Evolutionary conservation across 768 basidiomycete genomes (phyloP).

Genomic region (Coprinopsis cinerea): DNA sequence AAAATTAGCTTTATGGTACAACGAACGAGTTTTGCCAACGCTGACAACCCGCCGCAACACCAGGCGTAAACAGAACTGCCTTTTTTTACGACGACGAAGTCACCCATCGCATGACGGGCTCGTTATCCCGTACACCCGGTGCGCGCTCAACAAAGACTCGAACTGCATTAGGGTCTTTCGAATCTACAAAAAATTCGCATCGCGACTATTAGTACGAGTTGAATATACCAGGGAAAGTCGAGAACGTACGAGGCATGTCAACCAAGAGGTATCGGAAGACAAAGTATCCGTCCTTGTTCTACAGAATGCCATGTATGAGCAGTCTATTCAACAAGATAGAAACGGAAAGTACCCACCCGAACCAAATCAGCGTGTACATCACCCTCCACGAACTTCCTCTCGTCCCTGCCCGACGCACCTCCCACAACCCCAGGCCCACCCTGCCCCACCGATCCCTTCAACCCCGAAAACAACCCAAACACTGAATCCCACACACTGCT

Average conservation of each 20-base stretch:
- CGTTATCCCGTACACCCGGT: conserved; percentile 62
- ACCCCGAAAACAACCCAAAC: conserved; percentile 65
- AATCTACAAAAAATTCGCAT: conserved; percentile 36
- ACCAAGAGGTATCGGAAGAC: conserved; percentile 72
- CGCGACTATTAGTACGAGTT: conserved; percentile 5
- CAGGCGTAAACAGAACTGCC: too few species aligned
- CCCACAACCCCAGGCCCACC: conserved; percentile 13
- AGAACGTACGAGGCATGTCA: conserved; percentile 75
- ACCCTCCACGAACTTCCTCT: conserved; percentile 58
- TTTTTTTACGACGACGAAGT: conserved; percentile 25
- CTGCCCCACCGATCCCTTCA: conserved; percentile 31
- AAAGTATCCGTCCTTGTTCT: conserved; percentile 77
- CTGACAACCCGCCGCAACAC: too few species aligned
- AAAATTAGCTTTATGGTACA: too few species aligned
- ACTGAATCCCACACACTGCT: conserved; percentile 47
- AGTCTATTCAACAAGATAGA: conserved; percentile 6
- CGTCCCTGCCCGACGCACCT: conserved; percentile 26
- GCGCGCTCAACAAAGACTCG: conserved; percentile 68
- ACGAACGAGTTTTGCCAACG: too few species aligned
- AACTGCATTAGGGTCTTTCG: conserved; percentile 52
- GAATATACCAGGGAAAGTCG: too few species aligned
- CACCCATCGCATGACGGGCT: conserved; percentile 66
- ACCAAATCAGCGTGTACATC: conserved; percentile 79
- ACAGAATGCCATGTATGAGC: conserved; percentile 10
- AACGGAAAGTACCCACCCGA: conserved; percentile 42